These are phyloP conservation scores for Orbilia brochopaga DNA, from an alignment of 2,329 filamentous ascomycete species.

Conservation along the genomic window DNA sequence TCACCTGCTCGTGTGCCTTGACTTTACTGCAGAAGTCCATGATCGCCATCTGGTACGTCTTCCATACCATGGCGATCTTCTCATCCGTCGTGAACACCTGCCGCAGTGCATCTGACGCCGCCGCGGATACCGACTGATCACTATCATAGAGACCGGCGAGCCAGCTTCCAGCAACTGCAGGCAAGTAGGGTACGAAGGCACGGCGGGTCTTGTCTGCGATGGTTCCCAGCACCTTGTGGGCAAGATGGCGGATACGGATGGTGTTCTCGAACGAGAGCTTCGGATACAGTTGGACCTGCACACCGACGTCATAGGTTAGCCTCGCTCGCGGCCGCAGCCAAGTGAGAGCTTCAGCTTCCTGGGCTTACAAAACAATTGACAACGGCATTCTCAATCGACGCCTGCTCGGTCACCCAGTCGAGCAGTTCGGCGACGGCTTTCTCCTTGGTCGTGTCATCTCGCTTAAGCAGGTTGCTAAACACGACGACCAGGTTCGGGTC, in stretches of 20 bases:
- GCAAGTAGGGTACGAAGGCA: conserved; percentile 79
- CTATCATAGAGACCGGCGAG: conserved; percentile 85
- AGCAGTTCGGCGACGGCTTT: conserved; percentile 88
- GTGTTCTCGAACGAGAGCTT: conserved; percentile 88
- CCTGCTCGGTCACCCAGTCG: conserved; percentile 66
- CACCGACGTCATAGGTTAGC: not conserved
- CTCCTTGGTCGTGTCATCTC: conserved; percentile 87
- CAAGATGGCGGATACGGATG: conserved; percentile 82
- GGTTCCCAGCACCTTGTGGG: conserved; percentile 75
- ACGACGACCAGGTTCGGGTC: conserved; percentile 82
- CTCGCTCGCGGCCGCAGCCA: not conserved
- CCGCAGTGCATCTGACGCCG: conserved; percentile 77
- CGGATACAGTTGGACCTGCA: conserved; percentile 81
- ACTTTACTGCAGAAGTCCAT: conserved; percentile 82
- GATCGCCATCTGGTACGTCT: conserved; percentile 78
- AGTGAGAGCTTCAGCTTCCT: conserved; percentile 55
- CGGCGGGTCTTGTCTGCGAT: conserved; percentile 70
- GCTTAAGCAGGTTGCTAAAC: conserved; percentile 93
- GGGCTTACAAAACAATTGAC: conserved; percentile 42
- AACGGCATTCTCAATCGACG: conserved; percentile 73
- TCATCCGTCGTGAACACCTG: conserved; percentile 79
- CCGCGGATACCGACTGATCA: conserved; percentile 75
- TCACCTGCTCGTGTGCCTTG: conserved; percentile 74
- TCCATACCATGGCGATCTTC: conserved; percentile 78
- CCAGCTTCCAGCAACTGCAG: conserved; percentile 84